Conservation (phyloP, 768 basidiomycete species). For the Rhodotorula babjevae region DNA sequence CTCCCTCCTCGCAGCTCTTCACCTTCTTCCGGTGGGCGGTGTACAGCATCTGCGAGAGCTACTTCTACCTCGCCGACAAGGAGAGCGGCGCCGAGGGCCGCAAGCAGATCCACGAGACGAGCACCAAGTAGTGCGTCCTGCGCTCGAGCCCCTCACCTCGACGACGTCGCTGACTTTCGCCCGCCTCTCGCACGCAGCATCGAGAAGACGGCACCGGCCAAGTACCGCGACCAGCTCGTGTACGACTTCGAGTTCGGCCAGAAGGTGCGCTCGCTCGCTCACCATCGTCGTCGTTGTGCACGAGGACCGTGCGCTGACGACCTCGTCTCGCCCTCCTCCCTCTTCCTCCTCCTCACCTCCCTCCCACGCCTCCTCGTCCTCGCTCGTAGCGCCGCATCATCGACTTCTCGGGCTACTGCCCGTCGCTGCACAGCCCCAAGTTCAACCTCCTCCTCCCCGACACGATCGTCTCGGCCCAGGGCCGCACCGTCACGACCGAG, state of each 20-base stretch:
- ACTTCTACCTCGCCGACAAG: slow-evolving; percentile 20
- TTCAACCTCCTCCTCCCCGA: slow-evolving; percentile 35
- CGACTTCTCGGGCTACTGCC: slow-evolving; percentile 37
- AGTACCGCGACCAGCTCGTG: slow-evolving; percentile 39
- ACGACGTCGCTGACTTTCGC: not conserved
- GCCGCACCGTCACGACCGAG: slow-evolving; percentile 29
- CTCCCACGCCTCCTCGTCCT: too few relatives aligned
- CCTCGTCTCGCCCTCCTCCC: not conserved
- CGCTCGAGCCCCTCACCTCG: not conserved
- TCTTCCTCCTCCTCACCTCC: not conserved
- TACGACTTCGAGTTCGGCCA: slow-evolving; percentile 40
- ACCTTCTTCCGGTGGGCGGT: slow-evolving; percentile 17
- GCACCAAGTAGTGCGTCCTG: slow-evolving; percentile 19
- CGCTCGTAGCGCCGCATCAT: slow-evolving; percentile 39
- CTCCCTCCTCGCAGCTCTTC: not conserved
- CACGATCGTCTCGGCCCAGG: slow-evolving; percentile 24
- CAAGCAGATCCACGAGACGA: slow-evolving; percentile 3
- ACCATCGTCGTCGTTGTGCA: too few relatives aligned
- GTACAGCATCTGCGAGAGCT: slow-evolving; percentile 14
- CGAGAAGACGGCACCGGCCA: slow-evolving; percentile 28
- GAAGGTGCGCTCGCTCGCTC: slow-evolving; percentile 27
- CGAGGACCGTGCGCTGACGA: too few relatives aligned
- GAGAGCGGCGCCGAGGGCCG: not conserved
- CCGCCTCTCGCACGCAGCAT: slow-evolving; percentile 1
- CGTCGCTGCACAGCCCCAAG: slow-evolving; percentile 31